phyloP scores from a whole-genome alignment of 1,284 basidiomycete species.

The Apiotrichum laibachii region DNA sequence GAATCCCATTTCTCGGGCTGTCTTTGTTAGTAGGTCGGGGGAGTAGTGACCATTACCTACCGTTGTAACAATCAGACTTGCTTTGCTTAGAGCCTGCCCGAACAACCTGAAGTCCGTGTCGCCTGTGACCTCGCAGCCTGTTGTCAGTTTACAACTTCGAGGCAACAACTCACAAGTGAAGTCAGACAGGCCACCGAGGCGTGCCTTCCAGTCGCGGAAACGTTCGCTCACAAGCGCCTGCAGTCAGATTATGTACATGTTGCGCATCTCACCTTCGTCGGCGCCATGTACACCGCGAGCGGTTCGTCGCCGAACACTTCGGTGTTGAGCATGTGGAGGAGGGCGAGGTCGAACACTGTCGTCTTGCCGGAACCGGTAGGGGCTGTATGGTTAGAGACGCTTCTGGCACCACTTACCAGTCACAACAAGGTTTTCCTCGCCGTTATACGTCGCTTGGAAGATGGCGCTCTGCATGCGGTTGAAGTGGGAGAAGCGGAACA shows the following conservation, averaged over 20 bases:
- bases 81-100: conserved; percentile 62
- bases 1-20: conserved; percentile 95
- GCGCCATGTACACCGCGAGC: conserved; percentile 84
- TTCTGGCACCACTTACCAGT: conserved; percentile 59
- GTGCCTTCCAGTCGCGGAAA: conserved; percentile 74
- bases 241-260: neutral
- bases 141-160: conserved; percentile 6
- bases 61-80: conserved; percentile 78
- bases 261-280: conserved; percentile 77
- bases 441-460: conserved; percentile 55
- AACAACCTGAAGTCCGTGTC: conserved; percentile 72
- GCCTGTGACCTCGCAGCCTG: conserved; percentile 86
- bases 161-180: conserved; percentile 63
- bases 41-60: no score
- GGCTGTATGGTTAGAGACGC: conserved; percentile 54
- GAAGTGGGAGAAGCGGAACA: conserved; percentile 22
- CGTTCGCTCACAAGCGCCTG: conserved; percentile 87
- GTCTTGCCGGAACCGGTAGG: conserved; percentile 93
- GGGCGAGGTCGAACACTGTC: conserved; percentile 85
- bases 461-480: conserved; percentile 25
- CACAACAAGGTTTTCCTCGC: conserved; percentile 74
- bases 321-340: conserved; percentile 68
- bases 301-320: conserved; percentile 55
- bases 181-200: conserved; percentile 63
- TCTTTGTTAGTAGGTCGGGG: conserved; percentile 2